phyloP scores from a whole-genome alignment of 2,329 filamentous ascomycete species.

The Drechslera avenae region DNA sequence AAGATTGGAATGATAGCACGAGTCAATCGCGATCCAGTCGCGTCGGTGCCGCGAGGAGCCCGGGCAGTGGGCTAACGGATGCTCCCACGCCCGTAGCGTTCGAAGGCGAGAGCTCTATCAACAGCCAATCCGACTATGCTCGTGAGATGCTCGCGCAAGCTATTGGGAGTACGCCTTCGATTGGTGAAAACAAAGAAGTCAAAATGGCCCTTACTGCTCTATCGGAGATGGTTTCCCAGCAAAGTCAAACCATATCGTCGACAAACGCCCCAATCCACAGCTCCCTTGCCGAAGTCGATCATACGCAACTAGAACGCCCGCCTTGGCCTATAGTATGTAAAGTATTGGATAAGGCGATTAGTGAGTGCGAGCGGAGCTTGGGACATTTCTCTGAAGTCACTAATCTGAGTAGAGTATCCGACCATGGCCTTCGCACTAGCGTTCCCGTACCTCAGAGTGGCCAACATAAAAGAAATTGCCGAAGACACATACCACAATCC shows the following conservation, averaged over 20 bases:
- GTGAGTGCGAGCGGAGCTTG: slow-evolving; percentile 24
- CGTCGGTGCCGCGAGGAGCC: slow-evolving; percentile 17
- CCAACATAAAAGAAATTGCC: slow-evolving; percentile 31
- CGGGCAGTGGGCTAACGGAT: slow-evolving; percentile 27
- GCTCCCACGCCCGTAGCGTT: slow-evolving; percentile 44
- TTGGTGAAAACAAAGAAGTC: slow-evolving; percentile 43
- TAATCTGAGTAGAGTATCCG: slow-evolving; percentile 30
- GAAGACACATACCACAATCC: slow-evolving; percentile 34
- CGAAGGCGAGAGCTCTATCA: slow-evolving; percentile 57
- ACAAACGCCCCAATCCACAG: slow-evolving; percentile 30
- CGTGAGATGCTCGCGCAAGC: slow-evolving; percentile 51
- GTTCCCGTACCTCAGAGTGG: slow-evolving; percentile 40
- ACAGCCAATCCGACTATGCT: slow-evolving; percentile 56
- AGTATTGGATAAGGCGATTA: slow-evolving; percentile 31
- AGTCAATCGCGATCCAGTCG: slow-evolving; percentile 34
- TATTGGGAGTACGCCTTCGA: slow-evolving; percentile 43
- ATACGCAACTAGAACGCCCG: slow-evolving; percentile 36
- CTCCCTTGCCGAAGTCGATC: slow-evolving; percentile 31
- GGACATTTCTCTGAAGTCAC: neutral
- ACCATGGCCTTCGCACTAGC: slow-evolving; percentile 41
- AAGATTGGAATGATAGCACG: slow-evolving; percentile 26
- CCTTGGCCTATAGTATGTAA: slow-evolving; percentile 37
- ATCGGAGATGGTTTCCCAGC: slow-evolving; percentile 39
- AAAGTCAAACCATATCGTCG: slow-evolving; percentile 25
- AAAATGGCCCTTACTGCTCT: slow-evolving; percentile 41